Evolutionary conservation across 1,284 basidiomycete species (phyloP), one percentile per base, ranked within the genome.

Genomic region (Fomitopsis pinicola): DNA sequence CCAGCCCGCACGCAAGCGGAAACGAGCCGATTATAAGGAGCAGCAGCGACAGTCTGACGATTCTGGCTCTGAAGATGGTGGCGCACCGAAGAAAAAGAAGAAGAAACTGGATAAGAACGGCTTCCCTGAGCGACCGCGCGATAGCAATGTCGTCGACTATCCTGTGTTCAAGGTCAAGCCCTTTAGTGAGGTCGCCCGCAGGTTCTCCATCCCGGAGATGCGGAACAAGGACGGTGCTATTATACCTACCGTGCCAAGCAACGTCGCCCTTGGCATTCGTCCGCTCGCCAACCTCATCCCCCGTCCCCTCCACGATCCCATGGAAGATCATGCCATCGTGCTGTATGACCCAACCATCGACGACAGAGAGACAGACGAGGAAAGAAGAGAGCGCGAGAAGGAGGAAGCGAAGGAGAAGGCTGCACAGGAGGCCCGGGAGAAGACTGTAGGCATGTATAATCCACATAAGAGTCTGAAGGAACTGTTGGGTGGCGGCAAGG

Each of bases 281-380:
- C 91, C 94, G 1, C 87, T 88, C 61, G 83, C 90, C 0, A 92
- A 89, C 66, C 80, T 98, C 60, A 86, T 94, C 52, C 97, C 97
- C 6, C 83, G 97, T 12, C 97, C 97, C 2, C 78, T 98, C 15
- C 91, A 97, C 71, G 95, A 99, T 73, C 97, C 96, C 0, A 97
- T 99, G 92, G 88, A 91, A 59, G 96, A 98, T 70, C 95, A 97
- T 73, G 95, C 97, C 0, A 97, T 99, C 65, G 97, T 99, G 0
- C 78, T 98, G 4, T 99, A 95, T 73, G 97, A 99, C 71, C 97
- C 97, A 0, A 99, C 97, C 0, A 88, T 97, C 53, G 96, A 99
- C 71, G 90, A 92, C 70, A 79, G 88, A 68, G 95, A 97, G 69
- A 94, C 92, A 0, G 91, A 94, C 63, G 91, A 93, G 69, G 91